A percentile compares a stretch with the other conserved stretches of the same genome.
These are phyloP conservation scores for Boletus vinaceobasis DNA, from an alignment of 768 basidiomycete genomes.

Conservation along the genomic window DNA sequence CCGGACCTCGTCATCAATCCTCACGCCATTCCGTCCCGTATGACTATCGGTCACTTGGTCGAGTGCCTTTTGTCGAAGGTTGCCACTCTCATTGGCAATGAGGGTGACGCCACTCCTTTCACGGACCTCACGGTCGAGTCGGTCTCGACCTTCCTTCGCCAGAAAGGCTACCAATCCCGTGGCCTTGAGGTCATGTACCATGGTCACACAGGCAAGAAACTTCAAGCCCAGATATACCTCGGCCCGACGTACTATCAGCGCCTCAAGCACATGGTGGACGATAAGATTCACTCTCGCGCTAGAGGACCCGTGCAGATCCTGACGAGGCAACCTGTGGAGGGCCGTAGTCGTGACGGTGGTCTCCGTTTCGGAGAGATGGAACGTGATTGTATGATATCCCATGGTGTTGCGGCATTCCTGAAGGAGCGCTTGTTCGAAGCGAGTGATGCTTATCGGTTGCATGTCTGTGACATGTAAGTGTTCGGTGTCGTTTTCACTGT, in stretches of 20 bases:
- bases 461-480: constrained; percentile 94
- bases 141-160: constrained; percentile 86
- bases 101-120: constrained; percentile 98
- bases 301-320: constrained; percentile 97
- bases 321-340: constrained; percentile 96
- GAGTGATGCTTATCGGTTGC: constrained; percentile 88
- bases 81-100: constrained; percentile 92
- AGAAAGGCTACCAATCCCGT: constrained; percentile 94
- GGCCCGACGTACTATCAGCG: constrained; percentile 99
- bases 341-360: constrained; percentile 97
- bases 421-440: constrained; percentile 96
- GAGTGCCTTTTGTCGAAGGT: constrained; percentile 97
- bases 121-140: constrained; percentile 97
- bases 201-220: constrained; percentile 96
- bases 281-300: constrained; percentile 98
- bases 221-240: constrained; percentile 97
- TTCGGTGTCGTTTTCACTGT: neutral
- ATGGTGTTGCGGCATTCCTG: constrained; percentile 96
- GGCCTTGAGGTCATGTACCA: constrained; percentile 99
- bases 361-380: constrained; percentile 99
- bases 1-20: constrained; percentile 99
- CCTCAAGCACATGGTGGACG: constrained; percentile 99
- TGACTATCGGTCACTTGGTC: constrained; percentile 99
- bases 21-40: constrained; percentile 99
- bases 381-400: constrained; percentile 99